A percentile compares a stretch with the other conserved stretches of the same genome.
These are phyloP conservation scores for Rhizophagus prolifer DNA, from an alignment of 192 early-diverging fungal species.

Conservation along the genomic window DNA sequence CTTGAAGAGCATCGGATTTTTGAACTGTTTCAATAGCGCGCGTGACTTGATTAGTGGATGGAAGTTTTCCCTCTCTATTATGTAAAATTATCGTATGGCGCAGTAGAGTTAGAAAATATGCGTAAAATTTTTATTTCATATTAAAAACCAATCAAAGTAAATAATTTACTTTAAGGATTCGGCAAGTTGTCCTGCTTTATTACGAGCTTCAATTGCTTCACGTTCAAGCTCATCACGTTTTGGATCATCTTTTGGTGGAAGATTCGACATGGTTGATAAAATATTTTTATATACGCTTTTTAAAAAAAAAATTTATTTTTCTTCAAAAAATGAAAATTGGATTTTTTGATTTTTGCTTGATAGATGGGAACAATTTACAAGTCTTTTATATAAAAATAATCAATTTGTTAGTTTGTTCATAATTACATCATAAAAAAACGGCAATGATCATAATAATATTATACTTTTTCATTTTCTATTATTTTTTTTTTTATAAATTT, in stretches of 20 bases:
- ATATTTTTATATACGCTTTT: too few species aligned
- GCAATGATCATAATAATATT: too few species aligned
- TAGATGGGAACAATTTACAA: too few species aligned
- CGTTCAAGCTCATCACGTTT: neutral
- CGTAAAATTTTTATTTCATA: neutral
- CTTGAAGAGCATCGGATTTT: slow-evolving; percentile 31
- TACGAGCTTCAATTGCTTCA: neutral
- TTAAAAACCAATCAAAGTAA: neutral
- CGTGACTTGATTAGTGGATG: slow-evolving; percentile 44
- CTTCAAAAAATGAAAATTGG: too few species aligned
- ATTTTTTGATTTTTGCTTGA: too few species aligned
- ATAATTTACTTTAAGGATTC: neutral
- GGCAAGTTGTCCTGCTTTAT: neutral
- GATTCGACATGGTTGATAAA: neutral
- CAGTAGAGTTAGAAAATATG: neutral
- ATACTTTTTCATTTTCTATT: too few species aligned
- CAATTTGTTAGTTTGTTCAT: too few species aligned
- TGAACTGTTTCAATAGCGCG: slow-evolving; percentile 40
- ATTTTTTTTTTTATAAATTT: too few species aligned
- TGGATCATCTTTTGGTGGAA: slow-evolving; percentile 12
- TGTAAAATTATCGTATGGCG: too few species aligned
- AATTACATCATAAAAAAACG: too few species aligned
- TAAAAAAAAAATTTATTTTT: too few species aligned
- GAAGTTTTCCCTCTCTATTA: slow-evolving; percentile 42
- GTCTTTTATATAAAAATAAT: too few species aligned